These are phyloP conservation scores for Populus trichocarpa DNA, from an alignment of 441 rosid species.

Conservation along the genomic window DNA sequence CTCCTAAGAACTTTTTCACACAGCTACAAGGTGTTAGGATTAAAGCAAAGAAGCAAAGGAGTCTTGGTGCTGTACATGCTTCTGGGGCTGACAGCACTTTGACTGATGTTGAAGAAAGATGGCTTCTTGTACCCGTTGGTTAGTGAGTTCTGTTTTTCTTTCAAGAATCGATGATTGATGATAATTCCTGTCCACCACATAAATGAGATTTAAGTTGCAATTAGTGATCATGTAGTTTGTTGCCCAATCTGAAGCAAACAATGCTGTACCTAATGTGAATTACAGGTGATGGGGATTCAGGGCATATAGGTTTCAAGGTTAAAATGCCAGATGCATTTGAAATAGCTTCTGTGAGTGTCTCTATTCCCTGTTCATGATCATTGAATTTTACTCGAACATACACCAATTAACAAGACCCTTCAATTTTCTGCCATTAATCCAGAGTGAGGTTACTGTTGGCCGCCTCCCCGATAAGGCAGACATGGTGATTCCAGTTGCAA, in stretches of 20 bases:
- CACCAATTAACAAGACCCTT: neutral
- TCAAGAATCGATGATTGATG: neutral
- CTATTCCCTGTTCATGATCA: neutral
- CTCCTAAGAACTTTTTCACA: slow-evolving; percentile 18
- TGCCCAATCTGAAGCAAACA: too few species aligned
- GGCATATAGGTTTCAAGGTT: slow-evolving; percentile 74
- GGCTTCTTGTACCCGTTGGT: slow-evolving; percentile 90
- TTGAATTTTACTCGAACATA: neutral
- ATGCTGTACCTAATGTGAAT: too few species aligned
- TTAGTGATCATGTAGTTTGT: neutral
- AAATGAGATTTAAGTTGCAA: neutral
- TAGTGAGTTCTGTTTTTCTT: slow-evolving; percentile 9
- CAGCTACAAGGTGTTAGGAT: slow-evolving; percentile 21
- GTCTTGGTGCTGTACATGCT: slow-evolving; percentile 34
- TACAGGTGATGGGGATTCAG: slow-evolving; percentile 94
- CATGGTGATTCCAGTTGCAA: slow-evolving; percentile 83
- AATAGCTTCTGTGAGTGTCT: slow-evolving; percentile 59
- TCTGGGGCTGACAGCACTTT: slow-evolving; percentile 37
- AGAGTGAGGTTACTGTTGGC: slow-evolving; percentile 68
- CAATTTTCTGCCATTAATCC: too few species aligned
- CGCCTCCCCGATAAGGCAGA: slow-evolving; percentile 78
- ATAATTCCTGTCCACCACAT: neutral
- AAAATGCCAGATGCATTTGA: slow-evolving; percentile 71
- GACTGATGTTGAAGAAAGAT: slow-evolving; percentile 39
- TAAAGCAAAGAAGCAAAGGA: slow-evolving; percentile 26